Evolutionary conservation across 768 basidiomycete species (phyloP).

Genomic region (Leccinum imitatum): DNA sequence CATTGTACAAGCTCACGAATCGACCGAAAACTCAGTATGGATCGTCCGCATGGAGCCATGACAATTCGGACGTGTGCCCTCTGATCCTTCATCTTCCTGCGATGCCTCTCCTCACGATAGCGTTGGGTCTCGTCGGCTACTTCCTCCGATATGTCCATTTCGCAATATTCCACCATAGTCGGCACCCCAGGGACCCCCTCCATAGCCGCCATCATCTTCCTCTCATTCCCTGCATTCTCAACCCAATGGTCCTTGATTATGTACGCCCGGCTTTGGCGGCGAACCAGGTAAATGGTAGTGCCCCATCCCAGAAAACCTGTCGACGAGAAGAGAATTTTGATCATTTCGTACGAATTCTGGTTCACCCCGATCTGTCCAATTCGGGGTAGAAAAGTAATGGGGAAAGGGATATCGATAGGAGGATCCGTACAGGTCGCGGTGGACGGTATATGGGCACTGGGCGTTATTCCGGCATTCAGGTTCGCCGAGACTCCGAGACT

Average conservation of each 20-base stretch:
- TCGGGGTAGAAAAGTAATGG: no score
- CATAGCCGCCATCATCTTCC: not conserved
- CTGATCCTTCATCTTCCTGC: not conserved
- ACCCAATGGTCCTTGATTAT: constrained; percentile 1
- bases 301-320: not conserved
- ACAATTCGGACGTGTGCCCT: not conserved
- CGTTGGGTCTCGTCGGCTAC: not conserved
- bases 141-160: not conserved
- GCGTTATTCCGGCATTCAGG: not conserved
- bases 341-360: not conserved
- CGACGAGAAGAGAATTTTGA: not conserved
- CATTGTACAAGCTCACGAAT: not conserved
- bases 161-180: not conserved
- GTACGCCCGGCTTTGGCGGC: not conserved
- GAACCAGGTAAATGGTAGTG: not conserved
- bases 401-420: no score
- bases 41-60: not conserved
- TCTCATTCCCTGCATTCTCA: not conserved
- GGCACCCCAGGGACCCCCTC: not conserved
- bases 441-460: not conserved
- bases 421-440: no score
- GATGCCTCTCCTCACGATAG: not conserved
- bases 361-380: not conserved
- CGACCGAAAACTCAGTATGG: not conserved
- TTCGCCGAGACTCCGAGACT: no score